These are phyloP conservation scores for Zygosaccharomyces sapae DNA, from an alignment of 1,139 yeast species.

Conservation along the genomic window DNA sequence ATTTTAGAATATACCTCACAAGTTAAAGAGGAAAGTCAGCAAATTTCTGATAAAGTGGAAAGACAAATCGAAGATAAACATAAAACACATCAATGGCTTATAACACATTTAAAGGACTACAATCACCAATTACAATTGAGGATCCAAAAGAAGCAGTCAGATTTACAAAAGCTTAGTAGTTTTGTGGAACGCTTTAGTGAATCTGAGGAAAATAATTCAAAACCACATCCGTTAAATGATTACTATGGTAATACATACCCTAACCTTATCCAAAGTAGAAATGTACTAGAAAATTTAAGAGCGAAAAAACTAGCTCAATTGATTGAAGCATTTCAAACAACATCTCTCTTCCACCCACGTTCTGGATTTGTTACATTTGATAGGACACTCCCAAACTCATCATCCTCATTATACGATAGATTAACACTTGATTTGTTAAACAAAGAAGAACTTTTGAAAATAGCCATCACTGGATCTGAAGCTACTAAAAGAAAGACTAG, in stretches of 20 bases:
- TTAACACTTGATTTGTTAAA: conserved; percentile 11
- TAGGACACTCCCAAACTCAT: not conserved
- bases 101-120: conserved; percentile 8
- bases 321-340: conserved; percentile 18
- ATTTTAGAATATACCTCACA: conserved; percentile 29
- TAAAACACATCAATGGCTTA: conserved; percentile 7
- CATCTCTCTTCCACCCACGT: conserved; percentile 15
- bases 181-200: not conserved
- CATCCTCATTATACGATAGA: conserved; percentile 7
- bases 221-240: conserved; percentile 17
- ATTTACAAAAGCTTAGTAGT: conserved; percentile 2
- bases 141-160: conserved; percentile 11
- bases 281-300: conserved; percentile 18
- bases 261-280: conserved; percentile 22
- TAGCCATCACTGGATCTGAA: conserved; percentile 6
- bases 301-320: conserved; percentile 23
- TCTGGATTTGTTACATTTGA: conserved; percentile 11
- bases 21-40: conserved; percentile 21
- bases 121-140: conserved; percentile 11
- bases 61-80: conserved; percentile 4
- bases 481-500: conserved; percentile 13
- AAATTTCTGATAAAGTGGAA: conserved; percentile 19
- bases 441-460: conserved; percentile 6
- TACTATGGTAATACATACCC: conserved; percentile 31
- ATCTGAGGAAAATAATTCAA: not conserved